A percentile compares a stretch with the other conserved stretches of the same genome.
phyloP scores from a whole-genome alignment of 495 filamentous ascomycete species.

The Barbatosphaeria neglecta region DNA sequence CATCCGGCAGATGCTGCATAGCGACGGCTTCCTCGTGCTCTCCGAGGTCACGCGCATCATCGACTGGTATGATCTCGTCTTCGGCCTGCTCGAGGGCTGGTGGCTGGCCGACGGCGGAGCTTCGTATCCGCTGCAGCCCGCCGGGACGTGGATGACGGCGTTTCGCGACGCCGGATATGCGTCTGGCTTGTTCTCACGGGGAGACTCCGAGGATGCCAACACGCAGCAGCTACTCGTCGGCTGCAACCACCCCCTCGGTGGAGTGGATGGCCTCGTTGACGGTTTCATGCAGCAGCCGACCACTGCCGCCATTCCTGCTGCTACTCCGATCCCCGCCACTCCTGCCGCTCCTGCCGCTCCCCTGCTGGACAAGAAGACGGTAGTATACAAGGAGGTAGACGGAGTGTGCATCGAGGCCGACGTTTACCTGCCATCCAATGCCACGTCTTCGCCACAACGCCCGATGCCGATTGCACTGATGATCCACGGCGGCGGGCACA shows the following conservation, averaged over 20 bases:
- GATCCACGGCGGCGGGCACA: conserved; percentile 46
- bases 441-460: conserved; percentile 3
- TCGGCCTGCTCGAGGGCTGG: conserved; percentile 39
- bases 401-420: neutral
- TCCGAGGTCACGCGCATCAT: conserved; percentile 32
- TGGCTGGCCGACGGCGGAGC: conserved; percentile 39
- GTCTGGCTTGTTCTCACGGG: too few species aligned
- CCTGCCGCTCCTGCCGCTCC: too few species aligned
- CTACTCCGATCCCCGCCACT: too few species aligned
- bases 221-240: too few species aligned
- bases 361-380: too few species aligned
- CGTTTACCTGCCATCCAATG: conserved; percentile 34
- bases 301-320: too few species aligned
- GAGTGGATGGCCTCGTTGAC: too few species aligned
- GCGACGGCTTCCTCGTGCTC: conserved; percentile 30
- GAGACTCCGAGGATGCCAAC: too few species aligned
- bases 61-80: conserved; percentile 32
- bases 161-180: neutral
- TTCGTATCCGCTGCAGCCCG: too few species aligned
- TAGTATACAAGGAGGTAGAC: too few species aligned
- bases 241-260: too few species aligned
- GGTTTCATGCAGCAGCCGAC: too few species aligned
- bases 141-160: conserved; percentile 11
- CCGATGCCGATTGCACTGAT: conserved; percentile 33
- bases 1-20: conserved; percentile 20